Percentiles rank a stretch among this genome's conserved stretches.
Conservation (phyloP, 257 asterid species). For the Cruciata laevipes region DNA sequence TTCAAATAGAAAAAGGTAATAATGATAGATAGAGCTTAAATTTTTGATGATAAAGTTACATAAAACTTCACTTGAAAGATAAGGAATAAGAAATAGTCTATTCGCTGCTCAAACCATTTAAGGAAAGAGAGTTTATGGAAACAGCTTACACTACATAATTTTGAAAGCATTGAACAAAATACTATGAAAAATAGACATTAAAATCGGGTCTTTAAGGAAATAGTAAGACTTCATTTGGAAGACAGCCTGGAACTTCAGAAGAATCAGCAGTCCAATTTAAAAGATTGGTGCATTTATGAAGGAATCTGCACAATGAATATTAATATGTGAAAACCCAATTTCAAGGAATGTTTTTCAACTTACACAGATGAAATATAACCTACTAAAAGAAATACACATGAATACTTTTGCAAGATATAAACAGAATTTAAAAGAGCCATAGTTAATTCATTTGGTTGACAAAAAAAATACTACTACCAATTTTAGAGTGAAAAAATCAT, state of each 20-base stretch:
- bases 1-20: neutral
- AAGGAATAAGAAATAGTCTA: slow-evolving; percentile 13
- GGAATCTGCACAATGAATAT: slow-evolving; percentile 95
- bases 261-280: slow-evolving; percentile 97
- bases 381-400: slow-evolving; percentile 1
- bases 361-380: slow-evolving; percentile 22
- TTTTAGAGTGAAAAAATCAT: neutral
- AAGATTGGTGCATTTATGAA: slow-evolving; percentile 73
- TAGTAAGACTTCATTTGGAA: slow-evolving; percentile 74
- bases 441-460: neutral
- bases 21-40: neutral
- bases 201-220: slow-evolving; percentile 57
- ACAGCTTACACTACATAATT: slow-evolving; percentile 34
- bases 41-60: slow-evolving; percentile 9
- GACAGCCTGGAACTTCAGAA: slow-evolving; percentile 86
- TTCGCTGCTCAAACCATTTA: slow-evolving; percentile 35
- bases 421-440: neutral
- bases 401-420: slow-evolving; percentile 9
- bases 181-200: slow-evolving; percentile 50
- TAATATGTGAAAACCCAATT: slow-evolving; percentile 42
- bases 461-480: neutral
- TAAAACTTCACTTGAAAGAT: neutral
- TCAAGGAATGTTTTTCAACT: slow-evolving; percentile 15
- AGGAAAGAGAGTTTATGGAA: slow-evolving; percentile 26
- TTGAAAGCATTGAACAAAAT: slow-evolving; percentile 43